Evolutionary conservation across 78 protist genomes (phyloP).

Genomic region (Chrysochromulina parva): DNA sequence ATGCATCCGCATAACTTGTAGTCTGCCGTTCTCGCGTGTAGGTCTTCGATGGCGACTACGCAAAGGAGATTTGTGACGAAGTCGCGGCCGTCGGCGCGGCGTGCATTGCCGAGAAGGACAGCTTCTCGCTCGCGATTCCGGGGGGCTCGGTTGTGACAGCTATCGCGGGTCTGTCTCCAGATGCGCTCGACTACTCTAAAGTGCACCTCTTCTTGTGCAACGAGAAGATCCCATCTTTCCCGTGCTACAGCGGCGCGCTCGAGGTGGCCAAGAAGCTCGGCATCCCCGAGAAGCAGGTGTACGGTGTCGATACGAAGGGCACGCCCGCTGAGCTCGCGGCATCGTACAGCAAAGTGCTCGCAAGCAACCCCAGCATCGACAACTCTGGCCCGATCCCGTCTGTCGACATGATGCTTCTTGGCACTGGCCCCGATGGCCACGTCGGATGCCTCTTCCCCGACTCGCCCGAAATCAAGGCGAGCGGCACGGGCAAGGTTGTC

Average conservation of each 20-base stretch:
- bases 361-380: neutral
- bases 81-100: neutral
- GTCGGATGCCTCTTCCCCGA: neutral
- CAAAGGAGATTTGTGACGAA: neutral
- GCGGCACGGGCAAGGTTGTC: neutral
- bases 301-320: neutral
- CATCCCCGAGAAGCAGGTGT: neutral
- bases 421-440: constrained; percentile 3
- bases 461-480: neutral
- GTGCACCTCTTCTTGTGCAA: neutral
- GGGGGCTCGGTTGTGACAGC: constrained; percentile 8
- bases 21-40: no score
- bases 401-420: neutral
- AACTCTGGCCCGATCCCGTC: neutral
- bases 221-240: neutral
- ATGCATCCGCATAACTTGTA: no score
- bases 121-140: neutral
- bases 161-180: neutral
- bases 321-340: neutral
- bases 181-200: neutral
- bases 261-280: neutral
- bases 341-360: neutral
- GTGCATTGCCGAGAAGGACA: neutral
- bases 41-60: neutral
- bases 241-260: neutral